Conservation (phyloP, 2,329 filamentous ascomycete species). For the Monosporascus sp. region DNA sequence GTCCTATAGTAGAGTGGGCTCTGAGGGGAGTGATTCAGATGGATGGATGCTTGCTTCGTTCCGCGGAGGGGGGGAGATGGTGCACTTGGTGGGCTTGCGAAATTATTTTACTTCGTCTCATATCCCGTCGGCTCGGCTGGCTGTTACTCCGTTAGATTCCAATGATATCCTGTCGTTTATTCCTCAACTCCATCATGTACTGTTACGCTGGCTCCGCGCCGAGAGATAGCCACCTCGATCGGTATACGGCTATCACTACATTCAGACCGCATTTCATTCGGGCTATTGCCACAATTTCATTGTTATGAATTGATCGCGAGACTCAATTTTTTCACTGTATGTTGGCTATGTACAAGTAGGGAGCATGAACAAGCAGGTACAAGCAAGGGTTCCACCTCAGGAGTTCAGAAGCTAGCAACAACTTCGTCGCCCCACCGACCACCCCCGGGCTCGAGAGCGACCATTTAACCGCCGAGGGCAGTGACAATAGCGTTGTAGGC, state of each 20-base stretch:
- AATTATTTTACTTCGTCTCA: constrained; percentile 2
- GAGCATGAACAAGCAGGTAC: not conserved
- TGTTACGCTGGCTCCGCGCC: not conserved
- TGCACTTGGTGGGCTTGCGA: no score
- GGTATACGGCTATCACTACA: not conserved
- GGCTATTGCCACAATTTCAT: not conserved
- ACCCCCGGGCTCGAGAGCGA: not conserved
- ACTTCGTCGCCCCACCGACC: not conserved
- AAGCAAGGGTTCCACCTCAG: not conserved
- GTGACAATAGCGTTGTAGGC: constrained; percentile 43
- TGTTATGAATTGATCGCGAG: not conserved
- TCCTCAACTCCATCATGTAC: not conserved
- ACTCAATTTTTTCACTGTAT: not conserved
- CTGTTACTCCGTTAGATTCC: constrained; percentile 6
- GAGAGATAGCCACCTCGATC: not conserved
- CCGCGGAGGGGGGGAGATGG: not conserved
- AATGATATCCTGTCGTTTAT: constrained; percentile 10
- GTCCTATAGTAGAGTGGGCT: no score
- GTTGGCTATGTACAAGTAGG: not conserved
- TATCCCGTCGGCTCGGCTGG: constrained; percentile 8
- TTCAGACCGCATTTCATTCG: not conserved
- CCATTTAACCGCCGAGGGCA: constrained; percentile 20
- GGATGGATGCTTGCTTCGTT: not conserved
- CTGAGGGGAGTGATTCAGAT: no score
- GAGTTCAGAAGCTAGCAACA: no score